Evolutionary conservation across 352 stramenopile genomes (phyloP).

Genomic region (Pythium sp.): DNA sequence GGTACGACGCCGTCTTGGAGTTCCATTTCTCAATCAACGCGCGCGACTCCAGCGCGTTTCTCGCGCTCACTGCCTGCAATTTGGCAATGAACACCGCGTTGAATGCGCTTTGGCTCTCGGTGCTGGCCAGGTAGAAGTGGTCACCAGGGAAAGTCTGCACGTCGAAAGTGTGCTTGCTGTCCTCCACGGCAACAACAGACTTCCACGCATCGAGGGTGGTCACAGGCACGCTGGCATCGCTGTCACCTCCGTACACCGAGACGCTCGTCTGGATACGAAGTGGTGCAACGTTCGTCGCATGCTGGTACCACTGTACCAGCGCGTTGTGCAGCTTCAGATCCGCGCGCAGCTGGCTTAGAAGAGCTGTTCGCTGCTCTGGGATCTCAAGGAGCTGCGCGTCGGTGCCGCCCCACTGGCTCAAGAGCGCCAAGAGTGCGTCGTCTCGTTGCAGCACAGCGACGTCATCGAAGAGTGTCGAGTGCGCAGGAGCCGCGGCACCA

Average conservation of each 20-base stretch:
- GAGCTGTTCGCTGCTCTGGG: conserved; percentile 28
- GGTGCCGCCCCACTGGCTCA: conserved; percentile 61
- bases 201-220: conserved; percentile 40
- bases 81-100: conserved; percentile 32
- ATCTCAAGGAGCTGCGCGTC: conserved; percentile 52
- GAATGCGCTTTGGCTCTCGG: conserved; percentile 31
- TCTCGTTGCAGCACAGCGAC: conserved; percentile 27
- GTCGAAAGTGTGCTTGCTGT: conserved; percentile 20
- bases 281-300: conserved; percentile 11
- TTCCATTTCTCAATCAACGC: conserved; percentile 53
- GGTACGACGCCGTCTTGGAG: conserved; percentile 49
- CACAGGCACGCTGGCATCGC: conserved; percentile 35
- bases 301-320: conserved; percentile 39
- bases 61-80: conserved; percentile 30
- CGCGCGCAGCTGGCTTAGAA: conserved; percentile 34
- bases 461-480: conserved; percentile 37
- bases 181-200: conserved; percentile 18
- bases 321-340: conserved; percentile 58
- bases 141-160: conserved; percentile 50
- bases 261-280: conserved; percentile 20
- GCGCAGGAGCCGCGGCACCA: conserved; percentile 30
- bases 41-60: conserved; percentile 42
- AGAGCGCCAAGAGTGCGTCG: conserved; percentile 35
- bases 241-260: conserved; percentile 53
- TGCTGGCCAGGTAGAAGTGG: conserved; percentile 62